Evolutionary conservation across 768 basidiomycete species (phyloP), one percentile per base, ranked within the genome.

Genomic region (Leucocoprinus birnbaumii): DNA sequence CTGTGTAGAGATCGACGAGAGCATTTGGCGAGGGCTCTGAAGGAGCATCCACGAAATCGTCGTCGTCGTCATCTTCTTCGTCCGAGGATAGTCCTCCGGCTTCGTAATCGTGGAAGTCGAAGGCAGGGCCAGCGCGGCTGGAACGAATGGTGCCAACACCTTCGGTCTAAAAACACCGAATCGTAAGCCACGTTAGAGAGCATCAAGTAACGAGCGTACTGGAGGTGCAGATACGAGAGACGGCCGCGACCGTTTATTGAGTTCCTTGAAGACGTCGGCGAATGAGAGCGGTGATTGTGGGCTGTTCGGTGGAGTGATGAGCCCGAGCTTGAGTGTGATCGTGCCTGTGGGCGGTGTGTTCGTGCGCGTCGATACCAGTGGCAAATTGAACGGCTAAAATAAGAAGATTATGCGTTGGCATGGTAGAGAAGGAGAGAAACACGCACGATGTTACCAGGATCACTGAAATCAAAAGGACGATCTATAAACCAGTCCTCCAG

Each of bases 111-210:
- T 87, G 80, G 59, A 81, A 83, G 21, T 38, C 13, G n/a, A n/a
- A 38, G 3, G 75, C 79, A 2, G 81, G 81, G 6, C 75, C 77
- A 3, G 58, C 65, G 18, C 81, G 73, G 64, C 83, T 72, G 2
- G 85, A 87, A 25, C 88, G 86, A 22, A 91, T 72, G 2, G 93
- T 94, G 49, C 92, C 92, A 25, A 94, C 84, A 22, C 92, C 89
- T 69, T 91, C 85, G 9, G 90, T 93, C 91, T 94, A 16, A 62
- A 41, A 47, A 53, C 34, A 42, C 14, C 18, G 59, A 14, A 54
- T 49, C 22, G 34, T 16, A 49, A 16, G 26, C 51, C 41, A 21
- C 54, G 43, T 27, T 44, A 18, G 47, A 10, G 26, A 24, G 31
- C 38, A 18, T 31, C 7, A 1, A 77, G n/a, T n/a, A n/a, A n/a